These are phyloP conservation scores for Dictyostelium capitatum DNA, from an alignment of 78 protist genomes.

Conservation along the genomic window DNA sequence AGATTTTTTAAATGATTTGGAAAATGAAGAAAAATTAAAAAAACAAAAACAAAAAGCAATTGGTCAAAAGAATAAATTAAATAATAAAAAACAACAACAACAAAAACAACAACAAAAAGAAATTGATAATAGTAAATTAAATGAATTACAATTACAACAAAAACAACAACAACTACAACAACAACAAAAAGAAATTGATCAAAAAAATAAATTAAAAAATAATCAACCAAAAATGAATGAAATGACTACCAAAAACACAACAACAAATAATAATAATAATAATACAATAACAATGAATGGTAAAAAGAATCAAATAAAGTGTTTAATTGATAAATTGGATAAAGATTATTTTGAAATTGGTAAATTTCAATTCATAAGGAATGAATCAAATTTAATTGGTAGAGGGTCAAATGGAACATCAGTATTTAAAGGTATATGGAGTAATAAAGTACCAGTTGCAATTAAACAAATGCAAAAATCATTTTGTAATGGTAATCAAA, in stretches of 20 bases:
- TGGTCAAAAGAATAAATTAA: background rate
- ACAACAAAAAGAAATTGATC: background rate
- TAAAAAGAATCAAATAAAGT: background rate
- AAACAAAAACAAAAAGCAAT: background rate
- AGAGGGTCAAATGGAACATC: constrained; percentile 73
- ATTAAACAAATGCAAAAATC: constrained; percentile 63
- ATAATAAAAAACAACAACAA: background rate
- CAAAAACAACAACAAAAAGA: background rate
- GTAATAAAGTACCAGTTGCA: constrained; percentile 57
- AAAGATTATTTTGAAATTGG: constrained; percentile 37
- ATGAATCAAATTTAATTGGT: constrained; percentile 20
- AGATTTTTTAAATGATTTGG: background rate
- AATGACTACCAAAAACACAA: no score
- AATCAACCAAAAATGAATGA: background rate
- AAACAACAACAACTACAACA: background rate
- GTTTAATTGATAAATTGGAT: background rate
- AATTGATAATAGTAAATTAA: no score
- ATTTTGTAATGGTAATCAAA: constrained; percentile 7
- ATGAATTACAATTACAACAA: background rate
- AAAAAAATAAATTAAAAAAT: background rate
- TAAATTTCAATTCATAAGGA: constrained; percentile 58
- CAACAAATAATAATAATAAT: no score
- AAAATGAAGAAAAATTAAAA: background rate
- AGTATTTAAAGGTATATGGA: constrained; percentile 58
- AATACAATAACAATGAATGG: no score